Evolutionary conservation across 1,284 basidiomycete species (phyloP).

Genomic region (Fomitiporia mediterranea): DNA sequence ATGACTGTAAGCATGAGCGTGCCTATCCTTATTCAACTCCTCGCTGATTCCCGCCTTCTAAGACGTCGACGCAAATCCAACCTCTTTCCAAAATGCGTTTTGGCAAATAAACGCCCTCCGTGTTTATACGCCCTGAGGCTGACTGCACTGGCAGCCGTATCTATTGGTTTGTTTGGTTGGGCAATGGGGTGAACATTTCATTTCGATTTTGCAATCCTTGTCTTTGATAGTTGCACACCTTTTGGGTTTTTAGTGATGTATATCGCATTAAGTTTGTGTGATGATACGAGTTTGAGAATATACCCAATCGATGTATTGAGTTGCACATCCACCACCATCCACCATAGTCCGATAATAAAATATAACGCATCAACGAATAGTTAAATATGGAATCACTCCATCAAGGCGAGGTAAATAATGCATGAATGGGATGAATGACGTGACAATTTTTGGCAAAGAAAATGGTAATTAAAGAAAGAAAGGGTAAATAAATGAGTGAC

Average conservation of each 20-base stretch:
- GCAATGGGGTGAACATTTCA: too few relatives aligned
- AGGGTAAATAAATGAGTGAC: background rate
- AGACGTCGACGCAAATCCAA: conserved; percentile 54
- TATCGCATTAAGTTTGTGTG: too few relatives aligned
- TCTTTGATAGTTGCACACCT: too few relatives aligned
- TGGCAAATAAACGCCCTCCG: conserved; percentile 59
- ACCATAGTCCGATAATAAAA: too few relatives aligned
- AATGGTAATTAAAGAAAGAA: background rate
- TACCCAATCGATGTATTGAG: too few relatives aligned
- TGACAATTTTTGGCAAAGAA: background rate
- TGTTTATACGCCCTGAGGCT: conserved; percentile 42
- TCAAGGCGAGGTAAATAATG: background rate
- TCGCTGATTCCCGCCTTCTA: conserved; percentile 23
- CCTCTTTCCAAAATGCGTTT: conserved; percentile 51
- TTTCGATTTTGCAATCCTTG: too few relatives aligned
- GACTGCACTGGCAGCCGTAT: too few relatives aligned
- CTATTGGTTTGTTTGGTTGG: too few relatives aligned
- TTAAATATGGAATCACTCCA: background rate
- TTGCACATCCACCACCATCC: too few relatives aligned
- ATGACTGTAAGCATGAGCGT: conserved; percentile 21
- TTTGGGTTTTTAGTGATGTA: too few relatives aligned
- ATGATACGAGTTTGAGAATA: too few relatives aligned
- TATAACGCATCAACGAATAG: background rate
- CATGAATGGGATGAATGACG: background rate
- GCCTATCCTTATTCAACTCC: background rate